Evolutionary conservation across 306 rosid species (phyloP).

Genomic region (Cucurbita ficifolia): DNA sequence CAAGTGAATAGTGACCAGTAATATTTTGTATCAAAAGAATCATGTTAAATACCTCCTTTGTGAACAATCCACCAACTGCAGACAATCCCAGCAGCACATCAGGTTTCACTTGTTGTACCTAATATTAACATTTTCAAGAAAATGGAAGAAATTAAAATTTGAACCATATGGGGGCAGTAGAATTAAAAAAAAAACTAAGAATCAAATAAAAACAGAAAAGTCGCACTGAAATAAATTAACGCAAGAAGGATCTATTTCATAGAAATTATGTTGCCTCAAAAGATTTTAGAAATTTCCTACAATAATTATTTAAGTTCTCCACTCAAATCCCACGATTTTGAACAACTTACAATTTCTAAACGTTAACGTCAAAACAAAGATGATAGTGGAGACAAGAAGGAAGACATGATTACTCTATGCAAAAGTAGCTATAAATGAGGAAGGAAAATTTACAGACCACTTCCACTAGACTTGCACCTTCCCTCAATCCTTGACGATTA

Average conservation of each 20-base stretch:
- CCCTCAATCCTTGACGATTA: conserved; percentile 76
- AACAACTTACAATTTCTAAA: background rate
- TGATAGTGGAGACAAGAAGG: background rate
- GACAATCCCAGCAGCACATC: conserved; percentile 98
- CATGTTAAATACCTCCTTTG: conserved; percentile 55
- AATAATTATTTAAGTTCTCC: background rate
- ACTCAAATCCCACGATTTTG: background rate
- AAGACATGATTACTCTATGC: background rate
- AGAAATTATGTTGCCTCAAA: background rate
- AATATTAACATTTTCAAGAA: conserved; percentile 16
- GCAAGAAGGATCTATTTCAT: background rate
- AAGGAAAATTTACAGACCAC: conserved; percentile 55
- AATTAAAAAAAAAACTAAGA: conserved; percentile 1
- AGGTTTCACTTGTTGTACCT: conserved; percentile 91
- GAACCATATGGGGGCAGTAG: background rate
- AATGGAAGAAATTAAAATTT: conserved; percentile 8
- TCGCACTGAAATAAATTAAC: background rate
- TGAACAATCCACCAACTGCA: conserved; percentile 96
- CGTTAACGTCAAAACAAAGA: background rate
- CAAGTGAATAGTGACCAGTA: background rate
- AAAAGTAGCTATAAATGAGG: background rate
- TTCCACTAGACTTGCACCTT: conserved; percentile 91
- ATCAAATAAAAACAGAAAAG: background rate
- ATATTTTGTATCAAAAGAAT: background rate
- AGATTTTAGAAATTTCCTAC: background rate